These are phyloP conservation scores for Starmerella bombi DNA, from an alignment of 805 yeast genomes.

Conservation along the genomic window DNA sequence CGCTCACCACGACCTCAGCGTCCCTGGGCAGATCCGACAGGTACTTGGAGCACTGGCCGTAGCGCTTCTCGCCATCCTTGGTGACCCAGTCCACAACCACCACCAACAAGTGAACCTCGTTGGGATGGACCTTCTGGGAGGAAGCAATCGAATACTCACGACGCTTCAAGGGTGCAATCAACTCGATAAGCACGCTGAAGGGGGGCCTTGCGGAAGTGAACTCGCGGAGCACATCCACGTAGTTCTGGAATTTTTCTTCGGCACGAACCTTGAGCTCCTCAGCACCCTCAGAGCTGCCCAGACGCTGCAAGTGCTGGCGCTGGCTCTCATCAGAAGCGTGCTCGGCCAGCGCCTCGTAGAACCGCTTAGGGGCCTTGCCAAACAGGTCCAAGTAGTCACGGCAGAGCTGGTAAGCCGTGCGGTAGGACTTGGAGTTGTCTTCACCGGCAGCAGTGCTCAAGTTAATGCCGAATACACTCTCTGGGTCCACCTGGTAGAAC, in stretches of 20 bases:
- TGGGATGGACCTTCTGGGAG: conserved; percentile 82
- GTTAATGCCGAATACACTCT: conserved; percentile 56
- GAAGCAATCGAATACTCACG: conserved; percentile 97
- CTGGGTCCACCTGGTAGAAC: conserved; percentile 57
- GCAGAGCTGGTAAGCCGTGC: conserved; percentile 73
- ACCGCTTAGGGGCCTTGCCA: conserved; percentile 92
- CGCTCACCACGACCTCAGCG: conserved; percentile 79
- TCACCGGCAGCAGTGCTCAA: conserved; percentile 42
- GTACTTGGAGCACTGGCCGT: conserved; percentile 88
- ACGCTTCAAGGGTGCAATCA: conserved; percentile 81
- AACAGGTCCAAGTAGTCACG: conserved; percentile 72
- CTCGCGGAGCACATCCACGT: conserved; percentile 66
- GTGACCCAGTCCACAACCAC: conserved; percentile 96
- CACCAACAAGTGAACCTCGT: conserved; percentile 77
- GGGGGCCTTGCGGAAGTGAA: conserved; percentile 74
- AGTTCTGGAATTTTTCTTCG: conserved; percentile 70
- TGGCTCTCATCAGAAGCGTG: conserved; percentile 61
- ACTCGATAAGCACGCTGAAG: conserved; percentile 50
- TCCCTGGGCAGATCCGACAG: conserved; percentile 69
- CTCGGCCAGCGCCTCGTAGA: conserved; percentile 68
- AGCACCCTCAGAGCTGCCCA: conserved; percentile 72
- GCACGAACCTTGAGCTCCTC: conserved; percentile 69
- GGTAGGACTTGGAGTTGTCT: conserved; percentile 36
- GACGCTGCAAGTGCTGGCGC: conserved; percentile 43
- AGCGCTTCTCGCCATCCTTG: conserved; percentile 63